Percentiles rank a stretch among this genome's conserved stretches.
Evolutionary conservation across 768 basidiomycete species (phyloP).

Genomic region (Lyophyllum decastes): DNA sequence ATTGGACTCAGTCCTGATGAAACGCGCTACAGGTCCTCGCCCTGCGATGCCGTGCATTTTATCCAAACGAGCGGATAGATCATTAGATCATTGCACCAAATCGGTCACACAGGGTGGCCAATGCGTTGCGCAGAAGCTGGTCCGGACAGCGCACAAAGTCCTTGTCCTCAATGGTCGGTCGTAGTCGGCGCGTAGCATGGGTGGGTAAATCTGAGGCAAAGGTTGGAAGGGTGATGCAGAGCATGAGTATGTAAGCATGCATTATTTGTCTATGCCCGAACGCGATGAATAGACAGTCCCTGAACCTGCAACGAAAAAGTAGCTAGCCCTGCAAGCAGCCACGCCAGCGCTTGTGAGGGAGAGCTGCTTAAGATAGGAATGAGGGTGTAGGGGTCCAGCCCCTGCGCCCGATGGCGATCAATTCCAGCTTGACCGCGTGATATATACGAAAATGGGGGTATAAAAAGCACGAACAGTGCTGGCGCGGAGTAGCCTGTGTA

Average conservation of each 20-base stretch:
- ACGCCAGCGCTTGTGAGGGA: not conserved
- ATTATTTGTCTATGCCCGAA: not conserved
- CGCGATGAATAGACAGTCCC: not conserved
- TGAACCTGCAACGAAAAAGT: not conserved
- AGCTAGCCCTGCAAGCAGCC: not conserved
- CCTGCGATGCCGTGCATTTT: not conserved
- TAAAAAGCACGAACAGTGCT: not conserved
- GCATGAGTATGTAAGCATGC: not conserved
- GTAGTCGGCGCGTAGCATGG: not conserved
- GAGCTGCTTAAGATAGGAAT: not conserved
- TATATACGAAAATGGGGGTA: slow-evolving; percentile 5
- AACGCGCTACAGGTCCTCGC: not conserved
- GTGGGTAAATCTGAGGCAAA: not conserved
- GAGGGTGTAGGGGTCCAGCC: not conserved
- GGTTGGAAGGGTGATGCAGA: not conserved
- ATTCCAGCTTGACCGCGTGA: slow-evolving; percentile 6
- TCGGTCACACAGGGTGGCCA: not conserved
- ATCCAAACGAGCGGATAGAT: not conserved
- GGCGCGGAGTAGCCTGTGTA: not conserved
- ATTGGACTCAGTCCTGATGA: not conserved
- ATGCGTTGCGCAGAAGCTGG: not conserved
- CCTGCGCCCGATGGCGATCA: slow-evolving; percentile 2
- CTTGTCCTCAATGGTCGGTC: too few species aligned
- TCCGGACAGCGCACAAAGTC: not conserved
- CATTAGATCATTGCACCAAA: not conserved